phyloP scores from a whole-genome alignment of 2,329 filamentous ascomycete species.

The Beauveria sp. region DNA sequence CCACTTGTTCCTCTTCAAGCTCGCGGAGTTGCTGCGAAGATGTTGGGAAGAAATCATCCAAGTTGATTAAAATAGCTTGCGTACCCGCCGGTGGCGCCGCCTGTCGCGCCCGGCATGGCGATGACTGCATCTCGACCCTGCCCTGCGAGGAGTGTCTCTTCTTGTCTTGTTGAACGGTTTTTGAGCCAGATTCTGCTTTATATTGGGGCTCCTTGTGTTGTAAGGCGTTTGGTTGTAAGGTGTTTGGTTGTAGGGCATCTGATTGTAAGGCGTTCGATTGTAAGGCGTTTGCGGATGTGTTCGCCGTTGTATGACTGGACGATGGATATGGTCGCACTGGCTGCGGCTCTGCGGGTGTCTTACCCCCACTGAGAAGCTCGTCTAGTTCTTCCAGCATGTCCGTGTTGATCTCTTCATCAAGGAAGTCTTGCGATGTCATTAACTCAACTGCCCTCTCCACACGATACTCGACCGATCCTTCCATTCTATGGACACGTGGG shows the following conservation, averaged over 20 bases:
- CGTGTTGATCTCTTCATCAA: constrained; percentile 20
- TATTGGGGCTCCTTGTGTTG: not conserved
- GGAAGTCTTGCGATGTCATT: constrained; percentile 4
- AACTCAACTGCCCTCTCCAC: too few species aligned
- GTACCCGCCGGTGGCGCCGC: constrained; percentile 34
- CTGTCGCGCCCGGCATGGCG: constrained; percentile 16
- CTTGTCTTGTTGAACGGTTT: not conserved
- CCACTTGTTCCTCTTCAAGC: constrained; percentile 31
- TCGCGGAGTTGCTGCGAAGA: constrained; percentile 49
- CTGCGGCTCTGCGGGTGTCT: not conserved
- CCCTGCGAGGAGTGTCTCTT: not conserved
- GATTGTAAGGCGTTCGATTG: too few species aligned
- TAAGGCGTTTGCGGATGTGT: not conserved
- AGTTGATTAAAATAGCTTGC: constrained; percentile 43
- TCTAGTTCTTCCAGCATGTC: constrained; percentile 16
- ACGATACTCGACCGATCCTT: not conserved
- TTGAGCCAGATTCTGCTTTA: not conserved
- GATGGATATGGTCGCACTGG: not conserved
- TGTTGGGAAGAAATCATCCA: constrained; percentile 49
- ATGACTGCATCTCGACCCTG: not conserved
- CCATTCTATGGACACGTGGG: not conserved
- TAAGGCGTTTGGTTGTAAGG: not conserved
- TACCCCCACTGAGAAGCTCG: not conserved
- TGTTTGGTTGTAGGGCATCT: too few species aligned
- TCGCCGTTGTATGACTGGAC: not conserved